Base-by-base conservation (phyloP, 2,329 filamentous ascomycete genomes). In the Phyllosticta paracitricarpa region DNA sequence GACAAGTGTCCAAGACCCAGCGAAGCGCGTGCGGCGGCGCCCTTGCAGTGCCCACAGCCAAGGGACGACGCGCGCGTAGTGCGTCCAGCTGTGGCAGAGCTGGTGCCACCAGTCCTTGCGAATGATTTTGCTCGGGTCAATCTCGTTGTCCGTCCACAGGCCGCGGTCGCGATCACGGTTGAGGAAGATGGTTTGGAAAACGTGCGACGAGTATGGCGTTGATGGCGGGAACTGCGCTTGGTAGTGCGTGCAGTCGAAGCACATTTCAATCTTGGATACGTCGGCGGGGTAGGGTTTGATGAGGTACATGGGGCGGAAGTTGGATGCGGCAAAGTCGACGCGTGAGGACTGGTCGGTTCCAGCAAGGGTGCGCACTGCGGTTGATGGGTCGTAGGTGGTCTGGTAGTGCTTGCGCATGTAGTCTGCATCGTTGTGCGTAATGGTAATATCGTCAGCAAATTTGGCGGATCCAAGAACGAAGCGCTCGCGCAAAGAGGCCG, bases 161-260 rank as follows among this genome's bases (percentile, higher is more conserved):
- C 84, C 72, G 7, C 75, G 71, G 63, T 82, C 78, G 1, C 78
- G 69, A 3, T 79, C 73, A 62, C 84, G 84, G 71, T 87, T 83
- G 4, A 88, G 76, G 68, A 85, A 87, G 59, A 87, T 87, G 8
- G 82, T 86, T 66, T 91, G 87, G 70, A 88, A 90, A 17, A 90
- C 81, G 66, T 89, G 86, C 58, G 82, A 77, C 26, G 83, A 79
- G 58, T 82, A 80, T 0, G 79, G 77, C 0, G 82, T 75, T 1
- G 76, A 71, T 1, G 84, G 83, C 4, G 73, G 72, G 64, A 91
- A 87, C 68, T 90, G 87, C 54, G 85, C 80, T 70, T 91, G 87
- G 72, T 90, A 89, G 70, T 89, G 88, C 48, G 84, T 87, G 74
- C 85, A 88, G 71, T 91, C 86, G 72, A 89, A 91, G 61, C 82